Percentiles rank a stretch among this genome's conserved stretches.
These are phyloP conservation scores for Passalora sequoiae DNA, from an alignment of 2,329 filamentous ascomycete genomes.

Conservation along the genomic window DNA sequence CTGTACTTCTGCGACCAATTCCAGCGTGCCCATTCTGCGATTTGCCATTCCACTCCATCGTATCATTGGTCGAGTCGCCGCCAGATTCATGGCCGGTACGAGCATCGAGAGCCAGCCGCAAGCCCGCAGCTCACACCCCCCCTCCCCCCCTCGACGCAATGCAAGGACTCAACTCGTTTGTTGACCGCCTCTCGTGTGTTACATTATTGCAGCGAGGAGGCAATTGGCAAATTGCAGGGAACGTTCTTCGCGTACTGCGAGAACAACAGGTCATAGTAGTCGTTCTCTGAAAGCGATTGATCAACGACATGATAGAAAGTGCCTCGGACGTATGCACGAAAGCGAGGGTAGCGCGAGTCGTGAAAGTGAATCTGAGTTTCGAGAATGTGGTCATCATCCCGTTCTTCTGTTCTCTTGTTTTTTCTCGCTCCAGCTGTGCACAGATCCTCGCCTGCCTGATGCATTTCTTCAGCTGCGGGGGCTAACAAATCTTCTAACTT, in stretches of 20 bases:
- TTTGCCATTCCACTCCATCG: neutral
- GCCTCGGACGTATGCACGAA: conserved; percentile 2
- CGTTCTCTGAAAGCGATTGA: neutral
- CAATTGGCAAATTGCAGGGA: too few relatives aligned
- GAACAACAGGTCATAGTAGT: neutral
- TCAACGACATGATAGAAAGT: neutral
- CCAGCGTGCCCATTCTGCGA: neutral
- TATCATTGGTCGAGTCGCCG: conserved; percentile 6
- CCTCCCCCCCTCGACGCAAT: too few relatives aligned
- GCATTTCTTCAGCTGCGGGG: too few relatives aligned
- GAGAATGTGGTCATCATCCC: conserved; percentile 6
- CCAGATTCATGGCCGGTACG: conserved; percentile 2
- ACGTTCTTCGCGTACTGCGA: too few relatives aligned
- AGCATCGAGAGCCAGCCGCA: conserved; percentile 12
- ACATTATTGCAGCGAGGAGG: too few relatives aligned
- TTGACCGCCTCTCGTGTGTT: conserved; percentile 19
- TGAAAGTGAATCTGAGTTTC: conserved; percentile 4
- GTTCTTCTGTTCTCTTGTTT: too few relatives aligned
- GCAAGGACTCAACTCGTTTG: too few relatives aligned
- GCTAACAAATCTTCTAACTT: too few relatives aligned
- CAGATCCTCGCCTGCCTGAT: too few relatives aligned
- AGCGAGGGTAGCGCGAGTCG: neutral
- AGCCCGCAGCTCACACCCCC: too few relatives aligned
- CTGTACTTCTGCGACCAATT: conserved; percentile 2
- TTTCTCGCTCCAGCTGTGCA: too few relatives aligned